These are phyloP conservation scores for Tolypocladium cylindrosporum DNA, from an alignment of 2,329 filamentous ascomycete species.

Conservation along the genomic window DNA sequence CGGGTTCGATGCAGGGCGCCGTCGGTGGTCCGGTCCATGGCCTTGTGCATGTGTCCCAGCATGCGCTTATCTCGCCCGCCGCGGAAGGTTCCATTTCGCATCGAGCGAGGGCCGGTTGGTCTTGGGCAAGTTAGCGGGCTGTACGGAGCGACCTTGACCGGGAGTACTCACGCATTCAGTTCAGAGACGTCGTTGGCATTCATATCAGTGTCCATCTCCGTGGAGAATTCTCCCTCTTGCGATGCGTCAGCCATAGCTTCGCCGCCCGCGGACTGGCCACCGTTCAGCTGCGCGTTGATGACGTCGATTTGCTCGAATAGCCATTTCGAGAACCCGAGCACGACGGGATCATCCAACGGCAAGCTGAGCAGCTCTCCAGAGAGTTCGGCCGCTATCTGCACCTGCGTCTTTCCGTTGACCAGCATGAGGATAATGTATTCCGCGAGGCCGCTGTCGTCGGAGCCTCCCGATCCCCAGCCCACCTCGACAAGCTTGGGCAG, in stretches of 20 bases:
- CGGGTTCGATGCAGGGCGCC: constrained; percentile 73
- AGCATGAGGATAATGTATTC: constrained; percentile 98
- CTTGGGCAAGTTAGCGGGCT: constrained; percentile 32
- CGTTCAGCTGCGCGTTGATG: constrained; percentile 55
- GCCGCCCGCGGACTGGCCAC: constrained; percentile 23
- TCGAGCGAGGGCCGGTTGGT: constrained; percentile 88
- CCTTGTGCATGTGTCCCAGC: constrained; percentile 74
- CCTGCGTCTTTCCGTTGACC: constrained; percentile 85
- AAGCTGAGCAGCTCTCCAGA: constrained; percentile 79
- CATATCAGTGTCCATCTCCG: constrained; percentile 64
- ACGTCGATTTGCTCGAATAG: constrained; percentile 77
- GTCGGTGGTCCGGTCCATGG: constrained; percentile 69
- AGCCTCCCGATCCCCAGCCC: constrained; percentile 76
- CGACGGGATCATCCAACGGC: constrained; percentile 71
- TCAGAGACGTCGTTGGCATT: constrained; percentile 41
- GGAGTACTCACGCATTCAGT: constrained; percentile 46
- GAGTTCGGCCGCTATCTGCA: constrained; percentile 80
- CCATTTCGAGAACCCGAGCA: constrained; percentile 80
- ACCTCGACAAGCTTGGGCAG: constrained; percentile 88
- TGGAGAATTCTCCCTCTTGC: constrained; percentile 23
- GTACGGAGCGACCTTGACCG: background rate
- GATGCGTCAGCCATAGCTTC: constrained; percentile 19
- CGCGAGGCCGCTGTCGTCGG: constrained; percentile 71
- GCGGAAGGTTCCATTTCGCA: constrained; percentile 62
- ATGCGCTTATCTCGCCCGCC: constrained; percentile 67